Conservation (phyloP, 108 stramenopile genomes). For the Asterionellopsis glacialis region DNA sequence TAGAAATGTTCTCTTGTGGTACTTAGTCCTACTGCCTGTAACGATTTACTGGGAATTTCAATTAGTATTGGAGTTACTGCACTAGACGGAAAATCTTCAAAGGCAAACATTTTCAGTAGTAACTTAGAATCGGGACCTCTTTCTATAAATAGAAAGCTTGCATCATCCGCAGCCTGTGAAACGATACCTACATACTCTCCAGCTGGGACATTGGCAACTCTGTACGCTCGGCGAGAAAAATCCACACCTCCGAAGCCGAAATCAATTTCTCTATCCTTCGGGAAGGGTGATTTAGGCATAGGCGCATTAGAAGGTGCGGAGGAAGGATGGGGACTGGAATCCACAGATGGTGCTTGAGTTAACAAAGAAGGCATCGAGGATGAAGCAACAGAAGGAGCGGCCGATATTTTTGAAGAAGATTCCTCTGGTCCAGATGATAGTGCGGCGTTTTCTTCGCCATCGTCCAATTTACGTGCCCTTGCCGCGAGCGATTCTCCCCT, state of each 20-base stretch:
- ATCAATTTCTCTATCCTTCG: slow-evolving; percentile 41
- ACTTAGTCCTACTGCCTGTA: slow-evolving; percentile 22
- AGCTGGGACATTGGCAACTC: slow-evolving; percentile 43
- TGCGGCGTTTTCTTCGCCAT: too few relatives aligned
- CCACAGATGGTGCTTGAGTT: not conserved
- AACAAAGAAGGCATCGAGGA: too few relatives aligned
- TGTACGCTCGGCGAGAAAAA: slow-evolving; percentile 60
- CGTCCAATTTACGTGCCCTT: too few relatives aligned
- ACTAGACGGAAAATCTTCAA: slow-evolving; percentile 48
- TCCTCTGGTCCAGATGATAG: too few relatives aligned
- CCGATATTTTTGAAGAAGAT: too few relatives aligned
- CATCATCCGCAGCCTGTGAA: slow-evolving; percentile 45
- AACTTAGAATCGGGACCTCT: slow-evolving; percentile 3
- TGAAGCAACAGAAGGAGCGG: too few relatives aligned
- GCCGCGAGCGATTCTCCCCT: too few relatives aligned
- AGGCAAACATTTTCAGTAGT: slow-evolving; percentile 22
- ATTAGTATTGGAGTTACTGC: slow-evolving; percentile 16
- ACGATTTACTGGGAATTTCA: not conserved
- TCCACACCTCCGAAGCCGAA: slow-evolving; percentile 27
- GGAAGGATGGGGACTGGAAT: not conserved
- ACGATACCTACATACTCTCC: slow-evolving; percentile 39
- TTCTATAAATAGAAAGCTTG: slow-evolving; percentile 30
- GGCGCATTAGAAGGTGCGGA: not conserved
- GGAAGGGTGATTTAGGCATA: slow-evolving; percentile 4
- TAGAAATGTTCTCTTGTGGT: slow-evolving; percentile 29